Percentiles rank a stretch among this genome's conserved stretches.
phyloP scores from a whole-genome alignment of 306 rosid genomes.

The Quercus agrifolia region DNA sequence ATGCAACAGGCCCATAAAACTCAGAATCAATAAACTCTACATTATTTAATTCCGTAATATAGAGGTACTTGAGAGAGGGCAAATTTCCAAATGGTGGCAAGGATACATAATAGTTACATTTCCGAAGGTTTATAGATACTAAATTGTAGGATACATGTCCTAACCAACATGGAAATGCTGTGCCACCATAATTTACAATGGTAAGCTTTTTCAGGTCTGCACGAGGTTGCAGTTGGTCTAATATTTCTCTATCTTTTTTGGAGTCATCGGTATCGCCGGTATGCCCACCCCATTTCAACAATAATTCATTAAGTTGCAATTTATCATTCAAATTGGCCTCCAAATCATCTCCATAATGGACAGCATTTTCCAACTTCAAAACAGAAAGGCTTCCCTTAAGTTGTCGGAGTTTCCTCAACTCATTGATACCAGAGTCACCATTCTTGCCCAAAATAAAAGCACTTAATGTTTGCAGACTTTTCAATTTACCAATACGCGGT shows the following conservation, averaged over 20 bases:
- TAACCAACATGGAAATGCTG: conserved; percentile 11
- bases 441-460: not conserved
- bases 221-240: conserved; percentile 15
- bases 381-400: conserved; percentile 2
- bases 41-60: not conserved
- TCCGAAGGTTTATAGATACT: not conserved
- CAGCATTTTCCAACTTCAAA: conserved; percentile 18
- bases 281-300: conserved; percentile 13
- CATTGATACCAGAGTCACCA: not conserved
- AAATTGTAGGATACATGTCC: conserved; percentile 1
- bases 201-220: conserved; percentile 10
- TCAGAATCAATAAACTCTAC: not conserved
- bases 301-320: not conserved
- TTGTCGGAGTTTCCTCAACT: not conserved
- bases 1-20: not conserved
- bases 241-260: not conserved
- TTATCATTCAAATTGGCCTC: not conserved
- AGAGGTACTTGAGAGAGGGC: conserved; percentile 10
- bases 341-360: not conserved
- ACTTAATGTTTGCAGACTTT: not conserved
- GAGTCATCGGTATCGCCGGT: not conserved
- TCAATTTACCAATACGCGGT: not conserved
- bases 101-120: not conserved
- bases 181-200: conserved; percentile 5
- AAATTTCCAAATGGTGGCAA: conserved; percentile 15